A percentile compares a stretch with the other conserved stretches of the same genome.
These are phyloP conservation scores for Backusella morwellensis DNA, from an alignment of 192 early-diverging fungal genomes.

Conservation along the genomic window DNA sequence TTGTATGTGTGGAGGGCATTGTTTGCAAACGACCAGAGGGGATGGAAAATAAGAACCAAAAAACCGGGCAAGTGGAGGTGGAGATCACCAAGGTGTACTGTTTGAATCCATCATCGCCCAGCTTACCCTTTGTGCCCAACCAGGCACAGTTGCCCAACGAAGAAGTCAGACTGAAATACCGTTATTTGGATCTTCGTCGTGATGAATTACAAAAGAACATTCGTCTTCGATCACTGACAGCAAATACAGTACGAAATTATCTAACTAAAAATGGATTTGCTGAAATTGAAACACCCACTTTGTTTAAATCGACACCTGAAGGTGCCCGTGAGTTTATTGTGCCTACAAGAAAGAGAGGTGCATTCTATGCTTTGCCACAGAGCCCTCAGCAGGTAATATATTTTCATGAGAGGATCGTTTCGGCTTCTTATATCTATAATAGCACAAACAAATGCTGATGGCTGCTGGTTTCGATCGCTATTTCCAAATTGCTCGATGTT, in stretches of 20 bases:
- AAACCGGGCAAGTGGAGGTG: constrained; percentile 73
- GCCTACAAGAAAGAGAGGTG: constrained; percentile 71
- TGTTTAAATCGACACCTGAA: constrained; percentile 93
- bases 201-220: constrained; percentile 73
- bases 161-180: constrained; percentile 69
- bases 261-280: constrained; percentile 70
- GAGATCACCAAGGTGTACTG: constrained; percentile 54
- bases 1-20: constrained; percentile 66
- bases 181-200: constrained; percentile 83
- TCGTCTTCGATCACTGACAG: constrained; percentile 61
- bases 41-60: constrained; percentile 40
- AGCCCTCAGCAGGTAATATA: constrained; percentile 78
- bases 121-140: constrained; percentile 60
- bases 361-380: constrained; percentile 88
- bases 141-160: constrained; percentile 67
- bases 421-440: background rate
- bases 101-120: constrained; percentile 65
- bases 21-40: constrained; percentile 56
- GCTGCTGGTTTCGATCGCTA: constrained; percentile 86
- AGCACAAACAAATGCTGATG: constrained; percentile 86
- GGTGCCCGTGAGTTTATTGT: constrained; percentile 95
- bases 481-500: constrained; percentile 91
- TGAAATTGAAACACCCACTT: constrained; percentile 90
- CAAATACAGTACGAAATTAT: constrained; percentile 67
- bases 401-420: background rate